These are phyloP conservation scores for Pezizomycotina sp. DNA, from an alignment of 2,329 filamentous ascomycete genomes.

Conservation along the genomic window DNA sequence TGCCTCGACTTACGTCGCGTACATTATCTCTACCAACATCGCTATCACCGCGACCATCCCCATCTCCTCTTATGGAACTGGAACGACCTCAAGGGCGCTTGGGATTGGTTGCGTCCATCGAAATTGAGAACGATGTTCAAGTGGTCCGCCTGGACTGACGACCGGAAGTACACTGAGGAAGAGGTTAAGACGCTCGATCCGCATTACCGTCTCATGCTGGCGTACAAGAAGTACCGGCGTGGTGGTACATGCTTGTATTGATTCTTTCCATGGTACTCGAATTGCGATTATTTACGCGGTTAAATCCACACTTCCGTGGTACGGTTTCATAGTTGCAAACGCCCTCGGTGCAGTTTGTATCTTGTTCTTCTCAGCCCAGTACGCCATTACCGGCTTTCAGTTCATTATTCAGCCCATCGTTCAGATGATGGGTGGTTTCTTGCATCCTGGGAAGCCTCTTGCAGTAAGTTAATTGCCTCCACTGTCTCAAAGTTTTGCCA, in stretches of 20 bases:
- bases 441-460: conserved; percentile 29
- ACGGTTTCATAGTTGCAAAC: conserved; percentile 32
- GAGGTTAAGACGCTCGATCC: conserved; percentile 26
- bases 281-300: conserved; percentile 30
- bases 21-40: conserved; percentile 34
- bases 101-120: conserved; percentile 24
- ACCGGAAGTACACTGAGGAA: conserved; percentile 15
- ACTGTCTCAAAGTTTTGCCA: too few species aligned
- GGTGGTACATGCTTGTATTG: conserved; percentile 32
- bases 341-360: conserved; percentile 29
- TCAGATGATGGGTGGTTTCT: conserved; percentile 36
- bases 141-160: conserved; percentile 22
- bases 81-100: conserved; percentile 30
- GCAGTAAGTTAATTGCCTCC: too few species aligned
- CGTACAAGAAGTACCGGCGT: conserved; percentile 32
- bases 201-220: conserved; percentile 32
- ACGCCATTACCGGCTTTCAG: conserved; percentile 31
- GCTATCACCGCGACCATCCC: conserved; percentile 34
- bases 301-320: conserved; percentile 30
- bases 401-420: conserved; percentile 31
- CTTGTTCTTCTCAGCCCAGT: conserved; percentile 31
- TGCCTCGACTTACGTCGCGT: conserved; percentile 30
- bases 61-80: conserved; percentile 33
- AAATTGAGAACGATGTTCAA: conserved; percentile 24
- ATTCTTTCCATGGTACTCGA: conserved; percentile 29